Evolutionary conservation across 257 asterid genomes (phyloP), one percentile per base, ranked within the genome.

Genomic region (Dorcoceras hygrometricum): DNA sequence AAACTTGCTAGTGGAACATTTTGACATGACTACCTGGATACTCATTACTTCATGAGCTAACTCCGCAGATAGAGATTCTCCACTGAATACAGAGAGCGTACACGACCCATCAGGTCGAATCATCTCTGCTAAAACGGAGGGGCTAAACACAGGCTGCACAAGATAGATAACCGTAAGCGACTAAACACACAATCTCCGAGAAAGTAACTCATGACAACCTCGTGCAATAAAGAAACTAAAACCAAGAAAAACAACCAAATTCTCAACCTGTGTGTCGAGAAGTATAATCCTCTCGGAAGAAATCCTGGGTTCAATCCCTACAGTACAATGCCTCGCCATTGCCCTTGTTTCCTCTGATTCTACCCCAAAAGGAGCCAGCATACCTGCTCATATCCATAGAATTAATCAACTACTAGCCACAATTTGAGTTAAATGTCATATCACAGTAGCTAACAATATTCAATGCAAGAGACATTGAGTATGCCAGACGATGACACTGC

Each of bases 21-120:
- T 11, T 5, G 11, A 39, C 50, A 11, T 12, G 50, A 39, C 12
- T 12, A 39, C 98, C 98, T 86, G 97, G 78, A 93, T 83, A 75
- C 86, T 83, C 96, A 93, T 90, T 81, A 93, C 69, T 80, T 93
- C 99, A 29, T 93, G 88, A 74, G 95, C 96, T 69, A 90, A 75
- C 80, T 93, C 98, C 36, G 98, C 98, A 19, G 97, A 83, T 56
- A 93, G 78, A 31, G 90, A 73, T 78, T 90, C 98, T 43, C 95
- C 95, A 69, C 71, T 77, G 60, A 90, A 68, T 18, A 93, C 91
- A 14, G 98, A 73, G 66, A 93, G 51, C 4, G 96, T 86, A 51
- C 95, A 93, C 65, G 89, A 89, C 48, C 95, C 97, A 63, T 93
- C 99, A 18, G 95, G 97, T 79, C 96, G 82, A 63, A 86, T 83